Evolutionary conservation across 2,329 filamentous ascomycete genomes (phyloP), one percentile per base, ranked within the genome.

Genomic region (Xylariales sp.): DNA sequence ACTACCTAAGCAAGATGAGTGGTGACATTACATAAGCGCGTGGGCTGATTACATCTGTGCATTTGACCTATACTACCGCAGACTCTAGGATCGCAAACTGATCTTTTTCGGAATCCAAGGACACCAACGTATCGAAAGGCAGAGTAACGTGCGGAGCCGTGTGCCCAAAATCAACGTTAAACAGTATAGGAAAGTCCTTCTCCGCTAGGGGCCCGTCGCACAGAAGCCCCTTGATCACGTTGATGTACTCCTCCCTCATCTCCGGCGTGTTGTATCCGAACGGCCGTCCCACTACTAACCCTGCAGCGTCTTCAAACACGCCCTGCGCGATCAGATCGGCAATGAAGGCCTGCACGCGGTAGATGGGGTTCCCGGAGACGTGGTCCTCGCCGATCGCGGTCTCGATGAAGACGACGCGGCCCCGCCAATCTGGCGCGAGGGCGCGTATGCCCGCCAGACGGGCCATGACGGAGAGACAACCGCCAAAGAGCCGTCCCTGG

Each of bases 401-500:
- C 75, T 83, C 82, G 1, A 83, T 70, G 68, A 84, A 82, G 36
- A 81, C 74, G 64, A 81, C 78, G 14, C 78, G 71, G 5, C 80
- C 77, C 5, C 73, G 64, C 81, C 82, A 81, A 71, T 81, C 76
- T 0, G 80, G 78, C 3, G 72, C 72, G 39, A 83, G 75, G 1
- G 70, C 68, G 0, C 65, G 73, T 10, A 83, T 72, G 1, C 78
- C 81, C 1, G 73, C 69, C 7, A 83, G 64, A 1, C 81, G 80
- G 5, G 76, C 78, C 52, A 81, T 76, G n/a, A 82, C 79, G 0
- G 80, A 80, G 16, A 83, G 73, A 43, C 80, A 83, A 1, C 80
- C 81, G 23, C 81, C 82, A 48, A 83, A 83, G 75, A 75, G 81
- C 43, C 80, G 81, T 1, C 85, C 86, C 7, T 83, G 67, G 0